Conservation (phyloP, 805 yeast species). For the Wickerhamomyces queroliae region DNA sequence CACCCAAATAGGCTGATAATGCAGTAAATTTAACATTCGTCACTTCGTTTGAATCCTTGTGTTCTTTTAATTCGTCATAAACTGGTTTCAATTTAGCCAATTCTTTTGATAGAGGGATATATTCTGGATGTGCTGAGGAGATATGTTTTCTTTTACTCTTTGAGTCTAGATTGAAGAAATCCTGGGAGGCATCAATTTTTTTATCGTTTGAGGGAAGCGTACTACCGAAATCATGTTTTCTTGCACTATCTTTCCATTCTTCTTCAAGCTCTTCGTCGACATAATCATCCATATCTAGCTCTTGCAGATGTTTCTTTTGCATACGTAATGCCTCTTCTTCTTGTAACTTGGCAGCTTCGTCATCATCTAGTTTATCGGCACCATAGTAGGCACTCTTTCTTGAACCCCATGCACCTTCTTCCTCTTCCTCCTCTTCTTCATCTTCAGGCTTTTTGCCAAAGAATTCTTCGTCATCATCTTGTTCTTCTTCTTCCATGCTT, state of each 20-base stretch:
- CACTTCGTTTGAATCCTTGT: slow-evolving; percentile 28
- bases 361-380: slow-evolving; percentile 48
- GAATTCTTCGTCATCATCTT: slow-evolving; percentile 25
- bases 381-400: slow-evolving; percentile 45
- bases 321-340: slow-evolving; percentile 85
- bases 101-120: slow-evolving; percentile 70
- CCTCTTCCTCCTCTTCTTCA: slow-evolving; percentile 25
- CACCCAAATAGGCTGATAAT: slow-evolving; percentile 70
- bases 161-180: slow-evolving; percentile 43
- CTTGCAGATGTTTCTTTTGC: slow-evolving; percentile 75
- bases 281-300: slow-evolving; percentile 68
- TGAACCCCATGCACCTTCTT: slow-evolving; percentile 43
- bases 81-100: slow-evolving; percentile 35
- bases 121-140: slow-evolving; percentile 73
- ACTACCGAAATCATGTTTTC: slow-evolving; percentile 37
- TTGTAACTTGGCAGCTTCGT: slow-evolving; percentile 68
- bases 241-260: slow-evolving; percentile 68
- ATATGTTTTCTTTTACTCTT: slow-evolving; percentile 50
- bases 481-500: slow-evolving; percentile 38
- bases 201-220: slow-evolving; percentile 18
- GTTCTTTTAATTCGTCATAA: slow-evolving; percentile 31
- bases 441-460: slow-evolving; percentile 26
- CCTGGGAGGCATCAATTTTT: slow-evolving; percentile 33
- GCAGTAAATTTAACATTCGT: slow-evolving; percentile 56
- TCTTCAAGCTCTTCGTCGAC: slow-evolving; percentile 73